Percentiles rank a stretch among this genome's conserved stretches.
These are phyloP conservation scores for Botrytis aclada DNA, from an alignment of 2,329 filamentous ascomycete genomes.

Conservation along the genomic window DNA sequence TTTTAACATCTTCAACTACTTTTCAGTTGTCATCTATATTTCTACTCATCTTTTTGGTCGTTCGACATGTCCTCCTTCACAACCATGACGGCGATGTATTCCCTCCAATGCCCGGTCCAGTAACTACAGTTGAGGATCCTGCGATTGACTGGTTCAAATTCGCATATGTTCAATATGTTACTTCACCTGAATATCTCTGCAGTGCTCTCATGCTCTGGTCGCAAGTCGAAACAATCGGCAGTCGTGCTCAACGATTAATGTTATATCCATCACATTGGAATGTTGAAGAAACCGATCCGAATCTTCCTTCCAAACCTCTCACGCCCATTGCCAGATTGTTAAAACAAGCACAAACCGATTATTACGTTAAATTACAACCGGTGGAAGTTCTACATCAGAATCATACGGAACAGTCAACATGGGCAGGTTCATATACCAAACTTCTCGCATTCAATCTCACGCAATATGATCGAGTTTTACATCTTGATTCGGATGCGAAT, in stretches of 20 bases:
- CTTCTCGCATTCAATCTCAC: constrained; percentile 36
- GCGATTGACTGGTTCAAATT: constrained; percentile 32
- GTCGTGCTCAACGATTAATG: constrained; percentile 32
- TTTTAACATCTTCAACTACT: constrained; percentile 22
- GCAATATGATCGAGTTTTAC: constrained; percentile 30
- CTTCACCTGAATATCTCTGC: constrained; percentile 32
- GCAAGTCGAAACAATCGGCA: constrained; percentile 34
- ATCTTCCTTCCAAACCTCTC: constrained; percentile 22
- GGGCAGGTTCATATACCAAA: constrained; percentile 33
- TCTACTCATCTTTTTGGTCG: constrained; percentile 23
- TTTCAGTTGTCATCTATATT: constrained; percentile 24
- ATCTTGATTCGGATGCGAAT: constrained; percentile 30
- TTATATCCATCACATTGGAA: constrained; percentile 34
- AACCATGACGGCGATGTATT: constrained; percentile 27
- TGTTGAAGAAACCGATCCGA: constrained; percentile 26
- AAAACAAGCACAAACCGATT: constrained; percentile 27
- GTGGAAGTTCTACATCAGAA: constrained; percentile 29
- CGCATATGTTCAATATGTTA: constrained; percentile 34
- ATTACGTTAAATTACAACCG: constrained; percentile 31
- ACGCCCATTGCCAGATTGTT: constrained; percentile 31
- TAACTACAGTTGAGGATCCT: constrained; percentile 24
- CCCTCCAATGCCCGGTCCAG: constrained; percentile 21
- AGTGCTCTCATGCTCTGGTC: constrained; percentile 35
- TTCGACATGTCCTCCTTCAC: constrained; percentile 29
- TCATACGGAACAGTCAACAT: constrained; percentile 23